A percentile compares a stretch with the other conserved stretches of the same genome.
Conservation (phyloP, 352 stramenopile genomes). For the Saprolegnia parasitica region DNA sequence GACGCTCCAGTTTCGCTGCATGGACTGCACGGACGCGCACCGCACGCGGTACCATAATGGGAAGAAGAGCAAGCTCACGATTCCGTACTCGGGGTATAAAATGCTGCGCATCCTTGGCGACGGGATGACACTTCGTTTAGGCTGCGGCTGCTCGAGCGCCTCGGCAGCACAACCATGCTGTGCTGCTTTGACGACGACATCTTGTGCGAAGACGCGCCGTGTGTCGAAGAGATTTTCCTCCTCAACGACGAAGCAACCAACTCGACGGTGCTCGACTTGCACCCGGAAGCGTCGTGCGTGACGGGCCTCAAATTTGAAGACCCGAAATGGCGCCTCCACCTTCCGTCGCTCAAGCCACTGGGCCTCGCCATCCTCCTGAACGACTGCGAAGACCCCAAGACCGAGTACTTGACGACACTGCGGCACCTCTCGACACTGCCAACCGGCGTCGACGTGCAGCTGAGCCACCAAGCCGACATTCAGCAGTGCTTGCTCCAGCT, state of each 20-base stretch:
- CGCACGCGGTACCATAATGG: conserved; percentile 29
- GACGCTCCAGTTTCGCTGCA: conserved; percentile 59
- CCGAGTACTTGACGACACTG: conserved; percentile 62
- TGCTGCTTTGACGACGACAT: conserved; percentile 87
- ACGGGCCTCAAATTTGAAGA: conserved; percentile 85
- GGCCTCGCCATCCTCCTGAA: conserved; percentile 77
- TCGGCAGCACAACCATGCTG: conserved; percentile 82
- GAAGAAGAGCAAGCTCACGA: conserved; percentile 29
- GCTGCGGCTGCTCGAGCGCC: conserved; percentile 64
- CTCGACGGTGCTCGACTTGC: conserved; percentile 70
- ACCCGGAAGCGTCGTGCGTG: conserved; percentile 61
- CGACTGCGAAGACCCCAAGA: conserved; percentile 60
- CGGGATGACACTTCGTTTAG: too few species aligned
- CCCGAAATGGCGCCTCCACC: conserved; percentile 73
- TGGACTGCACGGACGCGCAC: conserved; percentile 50
- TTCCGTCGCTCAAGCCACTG: conserved; percentile 74
- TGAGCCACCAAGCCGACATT: conserved; percentile 37
- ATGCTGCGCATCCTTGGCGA: neutral
- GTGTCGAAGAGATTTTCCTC: conserved; percentile 80
- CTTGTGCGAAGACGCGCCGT: conserved; percentile 71
- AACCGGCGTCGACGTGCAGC: neutral
- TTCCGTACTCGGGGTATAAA: conserved; percentile 29
- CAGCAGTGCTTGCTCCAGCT: conserved; percentile 69
- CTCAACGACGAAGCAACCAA: conserved; percentile 59
- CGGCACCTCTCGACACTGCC: conserved; percentile 42